A percentile compares a stretch with the other conserved stretches of the same genome.
Conservation (phyloP, 208 protist species). For the Crithidia brevicula region DNA sequence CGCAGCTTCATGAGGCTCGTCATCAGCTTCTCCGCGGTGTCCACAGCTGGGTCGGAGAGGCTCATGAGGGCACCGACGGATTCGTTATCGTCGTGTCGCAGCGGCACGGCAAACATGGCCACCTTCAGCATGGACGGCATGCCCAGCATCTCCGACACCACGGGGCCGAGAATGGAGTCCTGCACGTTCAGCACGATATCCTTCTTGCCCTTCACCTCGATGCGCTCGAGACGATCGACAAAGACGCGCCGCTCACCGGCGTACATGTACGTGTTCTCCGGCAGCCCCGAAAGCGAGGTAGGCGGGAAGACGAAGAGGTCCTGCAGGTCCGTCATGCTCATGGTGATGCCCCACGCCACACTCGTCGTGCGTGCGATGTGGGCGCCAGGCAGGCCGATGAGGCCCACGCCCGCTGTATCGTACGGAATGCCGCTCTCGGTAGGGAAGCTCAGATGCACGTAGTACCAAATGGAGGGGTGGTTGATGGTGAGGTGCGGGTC, state of each 20-base stretch:
- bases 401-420: conserved; percentile 48
- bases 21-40: conserved; percentile 60
- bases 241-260: conserved; percentile 32
- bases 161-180: conserved; percentile 54
- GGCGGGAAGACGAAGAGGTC: conserved; percentile 63
- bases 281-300: conserved; percentile 18
- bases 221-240: conserved; percentile 47
- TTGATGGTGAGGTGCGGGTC: conserved; percentile 67
- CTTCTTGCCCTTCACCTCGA: conserved; percentile 52
- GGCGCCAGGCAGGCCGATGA: conserved; percentile 53
- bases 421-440: conserved; percentile 32
- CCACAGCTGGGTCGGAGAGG: conserved; percentile 35
- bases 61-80: conserved; percentile 42
- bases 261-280: conserved; percentile 51
- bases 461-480: conserved; percentile 69
- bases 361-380: conserved; percentile 66
- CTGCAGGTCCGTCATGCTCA: conserved; percentile 69
- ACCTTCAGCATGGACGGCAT: conserved; percentile 37
- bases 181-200: conserved; percentile 51
- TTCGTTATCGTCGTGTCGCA: conserved; percentile 46
- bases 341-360: conserved; percentile 70
- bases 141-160: conserved; percentile 49
- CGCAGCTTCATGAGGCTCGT: conserved; percentile 37
- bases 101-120: conserved; percentile 46
- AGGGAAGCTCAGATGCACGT: conserved; percentile 52